Conservation (phyloP, 768 basidiomycete genomes). For the Amanita rimosa region DNA sequence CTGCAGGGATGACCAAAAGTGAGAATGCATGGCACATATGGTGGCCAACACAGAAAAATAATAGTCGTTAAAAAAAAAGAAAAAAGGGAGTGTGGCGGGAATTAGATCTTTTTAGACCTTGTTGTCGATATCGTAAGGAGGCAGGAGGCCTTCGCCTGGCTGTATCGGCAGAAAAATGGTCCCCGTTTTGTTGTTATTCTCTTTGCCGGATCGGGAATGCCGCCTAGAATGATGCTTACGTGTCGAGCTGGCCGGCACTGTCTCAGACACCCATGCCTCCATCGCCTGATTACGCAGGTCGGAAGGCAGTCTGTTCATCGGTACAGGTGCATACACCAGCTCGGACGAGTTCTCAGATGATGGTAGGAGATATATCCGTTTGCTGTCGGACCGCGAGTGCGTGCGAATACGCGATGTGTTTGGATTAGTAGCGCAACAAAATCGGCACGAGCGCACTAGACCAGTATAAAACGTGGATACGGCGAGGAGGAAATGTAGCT, state of each 20-base stretch:
- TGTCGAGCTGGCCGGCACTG: slow-evolving; percentile 13
- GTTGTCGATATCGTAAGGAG: slow-evolving; percentile 11
- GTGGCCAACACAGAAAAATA: not conserved
- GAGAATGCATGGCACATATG: not conserved
- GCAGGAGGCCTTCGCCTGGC: slow-evolving; percentile 34
- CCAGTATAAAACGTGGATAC: slow-evolving; percentile 55
- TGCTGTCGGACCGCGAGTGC: slow-evolving; percentile 13
- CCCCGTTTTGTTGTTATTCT: slow-evolving; percentile 21
- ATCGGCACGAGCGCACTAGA: slow-evolving; percentile 29
- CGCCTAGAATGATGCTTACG: slow-evolving; percentile 13
- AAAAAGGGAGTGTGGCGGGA: not conserved
- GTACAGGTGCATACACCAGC: slow-evolving; percentile 65
- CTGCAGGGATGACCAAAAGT: not conserved
- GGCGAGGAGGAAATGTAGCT: slow-evolving; percentile 73
- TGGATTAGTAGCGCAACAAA: slow-evolving; percentile 8
- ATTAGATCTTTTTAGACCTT: not conserved
- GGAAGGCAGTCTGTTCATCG: slow-evolving; percentile 39
- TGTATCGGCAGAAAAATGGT: slow-evolving; percentile 32
- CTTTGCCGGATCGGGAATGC: slow-evolving; percentile 11
- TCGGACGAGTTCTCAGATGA: slow-evolving; percentile 13
- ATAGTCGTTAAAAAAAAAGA: not conserved
- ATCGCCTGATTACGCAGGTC: slow-evolving; percentile 41
- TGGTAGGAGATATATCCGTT: slow-evolving; percentile 58
- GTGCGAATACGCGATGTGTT: slow-evolving; percentile 8
- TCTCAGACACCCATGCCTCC: slow-evolving; percentile 52